Evolutionary conservation across 176 grass and related monocot species (phyloP), one percentile per base, ranked within the genome.

Genomic region (Calamus simplicifolius): DNA sequence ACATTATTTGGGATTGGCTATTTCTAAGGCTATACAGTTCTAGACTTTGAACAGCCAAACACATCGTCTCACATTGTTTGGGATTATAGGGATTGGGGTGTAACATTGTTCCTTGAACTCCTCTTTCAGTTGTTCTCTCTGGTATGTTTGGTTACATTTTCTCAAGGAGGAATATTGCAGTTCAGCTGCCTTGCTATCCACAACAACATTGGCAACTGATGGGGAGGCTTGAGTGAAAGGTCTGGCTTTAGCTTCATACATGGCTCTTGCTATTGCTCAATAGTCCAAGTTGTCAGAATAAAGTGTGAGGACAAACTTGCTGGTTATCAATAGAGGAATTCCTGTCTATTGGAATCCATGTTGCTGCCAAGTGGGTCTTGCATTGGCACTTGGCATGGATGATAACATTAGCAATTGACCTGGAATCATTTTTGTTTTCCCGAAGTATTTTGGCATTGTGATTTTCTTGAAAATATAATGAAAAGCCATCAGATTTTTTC

Each of bases 341-440:
- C 70, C 70, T 73, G 13, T 62, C 70, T 63, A 49, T 73, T 48
- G 70, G 70, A 52, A 61, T 73, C 29, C 70, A 73, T 73, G 49
- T 73, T 62, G 70, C 50, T 73, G 70, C 70, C 59, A 73, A 73
- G 51, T 73, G 70, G 59, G 8, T 73, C 29, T 14, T 58, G 38
- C 16, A 55, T 31, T n/a, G 70, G 28, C 58, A 63, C 18, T 51
- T 73, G 50, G 63, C 70, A 48, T 73, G 70, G 70, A 73, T 63
- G 50, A 35, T 73, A 53, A 59, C 49, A 10, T 73, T 51, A 70
- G 35, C 12, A 43, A 10, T 43, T 43, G 35, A 10, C 2, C 12
- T 7, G 35, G 10, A 12, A 50, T n/a, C 10, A 15, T 19, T 14
- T 59, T 35, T 3, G 54, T 17, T 25, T 5, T 23, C 21, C 21